A percentile compares a stretch with the other conserved stretches of the same genome.
These are phyloP conservation scores for Mortierella alpina DNA, from an alignment of 192 early-diverging fungal genomes.

Conservation along the genomic window DNA sequence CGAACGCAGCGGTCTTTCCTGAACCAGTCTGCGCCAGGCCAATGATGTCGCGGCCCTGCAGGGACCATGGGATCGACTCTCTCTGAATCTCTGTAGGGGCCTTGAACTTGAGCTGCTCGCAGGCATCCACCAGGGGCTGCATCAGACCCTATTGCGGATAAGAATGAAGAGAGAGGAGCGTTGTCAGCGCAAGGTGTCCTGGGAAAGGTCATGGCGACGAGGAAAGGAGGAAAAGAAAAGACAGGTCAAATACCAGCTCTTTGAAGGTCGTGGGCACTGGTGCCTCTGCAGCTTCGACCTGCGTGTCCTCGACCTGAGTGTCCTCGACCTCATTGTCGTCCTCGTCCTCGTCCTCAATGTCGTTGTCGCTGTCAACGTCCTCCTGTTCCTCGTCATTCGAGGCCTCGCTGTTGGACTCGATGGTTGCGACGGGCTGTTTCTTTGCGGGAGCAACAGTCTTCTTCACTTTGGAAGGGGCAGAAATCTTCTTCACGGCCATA, in stretches of 20 bases:
- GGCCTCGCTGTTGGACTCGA: slow-evolving; percentile 5
- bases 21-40: slow-evolving; percentile 98
- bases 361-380: slow-evolving; percentile 5
- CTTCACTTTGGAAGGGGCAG: slow-evolving; percentile 3
- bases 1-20: slow-evolving; percentile 90
- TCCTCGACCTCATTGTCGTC: slow-evolving; percentile 7
- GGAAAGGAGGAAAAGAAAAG: background rate
- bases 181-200: background rate
- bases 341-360: background rate
- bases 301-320: background rate
- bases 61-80: slow-evolving; percentile 90
- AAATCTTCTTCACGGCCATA: slow-evolving; percentile 39
- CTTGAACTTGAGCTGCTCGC: slow-evolving; percentile 89
- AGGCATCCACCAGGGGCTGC: slow-evolving; percentile 88
- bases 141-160: slow-evolving; percentile 76
- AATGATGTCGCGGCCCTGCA: slow-evolving; percentile 94
- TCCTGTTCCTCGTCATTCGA: background rate
- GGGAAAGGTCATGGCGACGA: background rate
- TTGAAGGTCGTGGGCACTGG: slow-evolving; percentile 38
- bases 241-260: slow-evolving; percentile 29
- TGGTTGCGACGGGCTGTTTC: background rate
- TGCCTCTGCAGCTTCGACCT: slow-evolving; percentile 2
- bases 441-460: background rate
- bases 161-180: background rate
- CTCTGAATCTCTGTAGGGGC: slow-evolving; percentile 92